Base-by-base conservation (phyloP, 495 filamentous ascomycete genomes). In the Aspergillus biplanus region DNA sequence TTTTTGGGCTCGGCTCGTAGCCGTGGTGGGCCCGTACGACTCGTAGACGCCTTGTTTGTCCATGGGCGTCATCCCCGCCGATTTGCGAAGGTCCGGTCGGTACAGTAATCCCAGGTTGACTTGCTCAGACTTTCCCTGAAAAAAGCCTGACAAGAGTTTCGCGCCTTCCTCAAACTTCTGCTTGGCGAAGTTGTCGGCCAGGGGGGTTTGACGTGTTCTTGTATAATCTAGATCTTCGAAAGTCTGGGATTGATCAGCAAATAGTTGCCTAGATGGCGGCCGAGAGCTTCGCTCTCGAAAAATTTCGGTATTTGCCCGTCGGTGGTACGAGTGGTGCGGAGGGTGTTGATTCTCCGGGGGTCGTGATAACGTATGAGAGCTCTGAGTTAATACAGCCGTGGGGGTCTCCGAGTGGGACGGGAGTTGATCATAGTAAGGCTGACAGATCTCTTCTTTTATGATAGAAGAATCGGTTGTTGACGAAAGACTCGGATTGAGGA, bases 41-140 rank as follows among this genome's bases (percentile, higher is more conserved):
- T 72, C 65, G 13, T 66, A 13, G 33, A 62, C 11, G 21, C 61
- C 35, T 21, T 44, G 56, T 55, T 67, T 61, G 42, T 66, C 75
- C 63, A 70, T 73, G 9, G 58, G 63, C 33, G 67, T 32, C 35
- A 50, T 67, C 56, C 15, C 67, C 32, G 21, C 21, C 21, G 64
- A 67, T 67, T 61, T 59, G 65, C 33, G 58, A 13, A 61, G 61
- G 7, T 53, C 50, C 9, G 61, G 18, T 3, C 71, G 71, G 44
- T 69, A 63, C 16, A 71, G 47, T 37, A 80, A 63, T 42, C 75
- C 75, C 31, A 83, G 64, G 18, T 75, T 76, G 37, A 83, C 77
- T 18, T 79, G 75, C 32, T 83, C 76, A 7, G 81, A 82, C 44
- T 79, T 78, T 15, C 83, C 83, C 53, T 80, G 75, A 59, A 86